Evolutionary conservation across 2,329 filamentous ascomycete genomes (phyloP).

Genomic region (Dothistroma pini): DNA sequence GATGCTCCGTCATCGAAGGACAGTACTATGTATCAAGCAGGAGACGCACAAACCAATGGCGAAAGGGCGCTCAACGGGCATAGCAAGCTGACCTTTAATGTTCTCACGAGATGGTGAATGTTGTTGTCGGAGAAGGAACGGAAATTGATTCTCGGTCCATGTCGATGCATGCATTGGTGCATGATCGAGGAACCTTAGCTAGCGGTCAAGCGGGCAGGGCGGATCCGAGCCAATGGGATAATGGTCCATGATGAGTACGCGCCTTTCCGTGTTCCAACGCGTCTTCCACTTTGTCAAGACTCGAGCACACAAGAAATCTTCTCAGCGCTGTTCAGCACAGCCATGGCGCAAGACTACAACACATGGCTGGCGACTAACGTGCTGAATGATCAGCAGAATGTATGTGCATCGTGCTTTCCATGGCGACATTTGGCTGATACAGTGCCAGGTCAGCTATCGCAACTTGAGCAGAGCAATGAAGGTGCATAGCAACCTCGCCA

Average conservation of each 20-base stretch:
- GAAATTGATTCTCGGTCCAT: no score
- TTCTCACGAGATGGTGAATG: no score
- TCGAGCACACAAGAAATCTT: neutral
- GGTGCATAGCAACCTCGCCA: constrained; percentile 81
- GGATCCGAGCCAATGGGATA: no score
- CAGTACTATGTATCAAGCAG: no score
- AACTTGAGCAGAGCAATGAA: constrained; percentile 76
- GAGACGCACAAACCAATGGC: no score
- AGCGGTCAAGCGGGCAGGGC: no score
- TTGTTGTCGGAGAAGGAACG: no score
- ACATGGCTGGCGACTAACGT: constrained; percentile 72
- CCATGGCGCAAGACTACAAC: constrained; percentile 55
- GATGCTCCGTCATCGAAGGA: no score
- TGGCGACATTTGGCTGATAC: constrained; percentile 29
- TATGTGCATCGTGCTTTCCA: constrained; percentile 38
- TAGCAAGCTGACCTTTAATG: no score
- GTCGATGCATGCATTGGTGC: no score
- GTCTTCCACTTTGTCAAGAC: neutral
- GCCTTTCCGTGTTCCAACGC: neutral
- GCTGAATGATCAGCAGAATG: constrained; percentile 69
- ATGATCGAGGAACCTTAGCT: no score
- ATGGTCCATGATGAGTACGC: neutral
- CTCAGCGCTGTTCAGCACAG: neutral
- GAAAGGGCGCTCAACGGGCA: no score
- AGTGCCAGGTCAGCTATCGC: constrained; percentile 74